Evolutionary conservation across 306 rosid species (phyloP).

Genomic region (Adenanthera pavonina): DNA sequence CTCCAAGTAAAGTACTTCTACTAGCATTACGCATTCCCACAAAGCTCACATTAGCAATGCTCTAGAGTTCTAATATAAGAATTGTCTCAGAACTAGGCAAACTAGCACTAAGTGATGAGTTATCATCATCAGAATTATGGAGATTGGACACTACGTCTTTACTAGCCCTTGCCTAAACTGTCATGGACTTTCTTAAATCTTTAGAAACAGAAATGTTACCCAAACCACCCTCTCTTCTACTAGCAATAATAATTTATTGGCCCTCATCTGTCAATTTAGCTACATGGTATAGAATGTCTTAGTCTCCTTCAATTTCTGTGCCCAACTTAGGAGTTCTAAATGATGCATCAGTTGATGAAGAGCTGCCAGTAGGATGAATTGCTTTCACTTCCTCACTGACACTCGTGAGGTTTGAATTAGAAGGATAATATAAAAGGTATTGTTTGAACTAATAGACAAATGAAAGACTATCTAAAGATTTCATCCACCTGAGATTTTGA

Average conservation of each 20-base stretch:
- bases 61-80: slow-evolving; percentile 84
- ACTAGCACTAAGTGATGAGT: slow-evolving; percentile 56
- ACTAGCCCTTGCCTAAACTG: slow-evolving; percentile 27
- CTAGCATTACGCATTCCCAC: slow-evolving; percentile 99
- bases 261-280: slow-evolving; percentile 83
- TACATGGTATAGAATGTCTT: slow-evolving; percentile 61
- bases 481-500: too few species aligned
- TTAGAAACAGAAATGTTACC: slow-evolving; percentile 58
- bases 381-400: slow-evolving; percentile 38
- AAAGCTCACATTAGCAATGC: slow-evolving; percentile 91
- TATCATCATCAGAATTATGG: slow-evolving; percentile 44
- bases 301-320: slow-evolving; percentile 45
- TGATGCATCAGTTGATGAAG: slow-evolving; percentile 28
- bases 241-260: slow-evolving; percentile 66
- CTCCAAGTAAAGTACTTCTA: slow-evolving; percentile 92
- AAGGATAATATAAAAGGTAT: too few species aligned
- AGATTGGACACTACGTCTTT: slow-evolving; percentile 32
- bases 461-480: too few species aligned
- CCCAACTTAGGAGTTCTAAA: slow-evolving; percentile 34
- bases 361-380: slow-evolving; percentile 31
- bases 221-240: slow-evolving; percentile 84
- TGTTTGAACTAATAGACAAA: too few species aligned
- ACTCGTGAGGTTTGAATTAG: neutral
- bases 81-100: slow-evolving; percentile 68
- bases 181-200: slow-evolving; percentile 52